Percentiles rank a stretch among this genome's conserved stretches.
phyloP scores from a whole-genome alignment of 345 rosid genomes.

The Tarenaya hassleriana region DNA sequence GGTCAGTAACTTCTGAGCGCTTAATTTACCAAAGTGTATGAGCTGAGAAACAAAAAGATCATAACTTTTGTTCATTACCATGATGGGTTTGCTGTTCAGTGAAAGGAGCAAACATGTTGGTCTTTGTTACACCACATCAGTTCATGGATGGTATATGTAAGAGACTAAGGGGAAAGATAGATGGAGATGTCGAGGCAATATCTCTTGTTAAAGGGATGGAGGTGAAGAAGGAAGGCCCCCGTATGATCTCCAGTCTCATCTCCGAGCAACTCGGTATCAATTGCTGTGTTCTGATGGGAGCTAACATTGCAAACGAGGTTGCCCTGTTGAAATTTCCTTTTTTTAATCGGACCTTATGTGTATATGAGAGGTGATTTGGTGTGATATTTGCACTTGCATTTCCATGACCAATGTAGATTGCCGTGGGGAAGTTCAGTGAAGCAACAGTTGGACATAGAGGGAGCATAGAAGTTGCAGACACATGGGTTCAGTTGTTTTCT shows the following conservation, averaged over 20 bases:
- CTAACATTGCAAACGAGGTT: conserved; percentile 95
- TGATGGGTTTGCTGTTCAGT: conserved; percentile 36
- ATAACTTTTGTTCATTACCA: not conserved
- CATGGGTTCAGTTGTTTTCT: conserved; percentile 83
- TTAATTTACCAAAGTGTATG: not conserved
- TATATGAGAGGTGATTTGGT: not conserved
- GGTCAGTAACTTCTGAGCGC: conserved; percentile 41
- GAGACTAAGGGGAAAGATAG: conserved; percentile 63
- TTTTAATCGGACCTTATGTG: not conserved
- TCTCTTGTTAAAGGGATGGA: conserved; percentile 98
- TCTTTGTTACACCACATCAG: conserved; percentile 92
- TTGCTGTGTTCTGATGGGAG: conserved; percentile 94
- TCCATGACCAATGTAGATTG: conserved; percentile 46
- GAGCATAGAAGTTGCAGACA: conserved; percentile 56
- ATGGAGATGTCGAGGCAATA: conserved; percentile 60
- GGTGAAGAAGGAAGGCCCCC: conserved; percentile 85
- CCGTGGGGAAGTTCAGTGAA: conserved; percentile 88
- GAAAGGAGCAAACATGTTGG: conserved; percentile 81
- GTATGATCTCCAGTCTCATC: conserved; percentile 85
- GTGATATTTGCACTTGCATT: conserved; percentile 4
- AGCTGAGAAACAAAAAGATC: no score
- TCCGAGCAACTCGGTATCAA: conserved; percentile 63
- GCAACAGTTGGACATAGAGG: conserved; percentile 87
- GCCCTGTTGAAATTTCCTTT: not conserved
- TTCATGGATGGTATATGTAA: conserved; percentile 85